phyloP scores from a whole-genome alignment of 257 asterid genomes.

The Solanum chmielewskii region DNA sequence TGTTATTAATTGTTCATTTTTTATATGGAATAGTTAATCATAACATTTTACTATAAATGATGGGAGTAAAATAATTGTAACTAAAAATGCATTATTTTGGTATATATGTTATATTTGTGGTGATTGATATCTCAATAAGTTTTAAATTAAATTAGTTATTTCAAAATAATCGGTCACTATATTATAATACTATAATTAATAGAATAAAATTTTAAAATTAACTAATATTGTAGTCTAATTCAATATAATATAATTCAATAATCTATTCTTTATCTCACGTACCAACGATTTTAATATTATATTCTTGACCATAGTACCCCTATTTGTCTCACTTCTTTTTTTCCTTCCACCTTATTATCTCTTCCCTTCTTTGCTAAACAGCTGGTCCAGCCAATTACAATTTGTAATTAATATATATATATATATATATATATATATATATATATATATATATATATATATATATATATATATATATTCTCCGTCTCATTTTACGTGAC shows the following conservation, averaged over 20 bases:
- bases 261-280: neutral
- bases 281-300: neutral
- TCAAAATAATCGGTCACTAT: accelerated
- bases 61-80: neutral
- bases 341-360: conserved; percentile 3
- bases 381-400: neutral
- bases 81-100: neutral
- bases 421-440: neutral
- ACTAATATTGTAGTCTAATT: neutral
- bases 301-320: neutral
- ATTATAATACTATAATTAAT: neutral
- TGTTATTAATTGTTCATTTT: neutral
- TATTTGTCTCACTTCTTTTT: conserved; percentile 13
- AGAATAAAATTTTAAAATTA: neutral
- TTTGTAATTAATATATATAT: neutral
- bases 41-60: neutral
- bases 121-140: neutral
- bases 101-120: neutral
- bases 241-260: neutral
- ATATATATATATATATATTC: no score
- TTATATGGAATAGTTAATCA: no score
- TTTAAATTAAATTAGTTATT: neutral
- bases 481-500: accelerated
- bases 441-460: no score
- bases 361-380: neutral